Conservation (phyloP, 768 basidiomycete species). For the Panaeolus papilionaceus region DNA sequence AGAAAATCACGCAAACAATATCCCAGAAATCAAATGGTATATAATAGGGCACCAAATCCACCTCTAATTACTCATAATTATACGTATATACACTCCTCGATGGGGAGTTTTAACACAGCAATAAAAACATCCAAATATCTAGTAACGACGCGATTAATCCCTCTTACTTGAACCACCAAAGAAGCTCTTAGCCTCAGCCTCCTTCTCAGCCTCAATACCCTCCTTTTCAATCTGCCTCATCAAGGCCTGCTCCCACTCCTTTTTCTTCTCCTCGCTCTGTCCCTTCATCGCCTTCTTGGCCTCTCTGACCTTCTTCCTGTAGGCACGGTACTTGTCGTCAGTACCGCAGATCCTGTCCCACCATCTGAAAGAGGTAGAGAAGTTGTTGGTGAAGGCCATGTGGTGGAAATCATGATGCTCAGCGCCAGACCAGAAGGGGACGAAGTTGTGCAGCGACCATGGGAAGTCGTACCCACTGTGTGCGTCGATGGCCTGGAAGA, state of each 20-base stretch:
- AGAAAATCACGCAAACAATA: background rate
- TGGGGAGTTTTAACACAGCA: background rate
- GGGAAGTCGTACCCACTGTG: constrained; percentile 99
- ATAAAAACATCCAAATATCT: constrained; percentile 5
- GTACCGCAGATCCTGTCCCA: constrained; percentile 91
- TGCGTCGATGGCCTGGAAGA: constrained; percentile 97
- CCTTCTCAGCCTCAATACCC: constrained; percentile 72
- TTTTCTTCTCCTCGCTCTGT: constrained; percentile 58
- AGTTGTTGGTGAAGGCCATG: constrained; percentile 95
- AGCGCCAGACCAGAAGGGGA: constrained; percentile 97
- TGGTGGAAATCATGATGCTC: constrained; percentile 99
- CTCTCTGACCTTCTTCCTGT: constrained; percentile 69
- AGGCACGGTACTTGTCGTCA: constrained; percentile 86
- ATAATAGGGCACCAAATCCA: background rate
- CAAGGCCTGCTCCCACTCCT: constrained; percentile 63
- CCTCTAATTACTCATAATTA: constrained; percentile 14
- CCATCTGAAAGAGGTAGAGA: constrained; percentile 93
- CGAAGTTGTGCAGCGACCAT: constrained; percentile 90
- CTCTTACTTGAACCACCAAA: background rate
- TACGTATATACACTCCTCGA: constrained; percentile 9
- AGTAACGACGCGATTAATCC: background rate
- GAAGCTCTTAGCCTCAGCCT: constrained; percentile 41
- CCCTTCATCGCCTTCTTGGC: constrained; percentile 63
- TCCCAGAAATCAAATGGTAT: background rate
- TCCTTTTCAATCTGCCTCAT: constrained; percentile 77